Conservation (phyloP, 2,329 filamentous ascomycete species). For the Cordyceps pruinosa region DNA sequence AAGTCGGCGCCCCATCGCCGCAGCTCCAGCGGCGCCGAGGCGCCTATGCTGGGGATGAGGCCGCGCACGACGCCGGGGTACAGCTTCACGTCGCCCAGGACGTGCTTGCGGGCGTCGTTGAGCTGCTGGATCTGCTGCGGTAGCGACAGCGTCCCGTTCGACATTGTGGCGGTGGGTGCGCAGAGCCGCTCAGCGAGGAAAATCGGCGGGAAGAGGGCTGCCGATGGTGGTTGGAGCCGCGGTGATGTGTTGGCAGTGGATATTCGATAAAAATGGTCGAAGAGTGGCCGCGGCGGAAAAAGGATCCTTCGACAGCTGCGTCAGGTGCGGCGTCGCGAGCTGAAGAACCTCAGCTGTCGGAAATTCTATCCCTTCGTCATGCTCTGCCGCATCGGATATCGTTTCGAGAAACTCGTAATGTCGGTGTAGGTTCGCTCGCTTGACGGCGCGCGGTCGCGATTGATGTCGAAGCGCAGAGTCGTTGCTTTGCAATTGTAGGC, state of each 20-base stretch:
- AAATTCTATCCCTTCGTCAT: slow-evolving; percentile 9
- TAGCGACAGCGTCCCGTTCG: slow-evolving; percentile 53
- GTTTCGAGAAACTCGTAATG: background rate
- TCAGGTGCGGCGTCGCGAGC: slow-evolving; percentile 4
- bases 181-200: background rate
- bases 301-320: slow-evolving; percentile 3
- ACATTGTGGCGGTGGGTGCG: slow-evolving; percentile 24
- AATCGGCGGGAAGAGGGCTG: background rate
- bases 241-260: background rate
- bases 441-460: background rate
- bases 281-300: background rate
- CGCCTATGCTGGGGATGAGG: slow-evolving; percentile 83
- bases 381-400: background rate
- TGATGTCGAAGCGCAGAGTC: background rate
- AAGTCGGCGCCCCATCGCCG: slow-evolving; percentile 96
- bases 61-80: slow-evolving; percentile 89
- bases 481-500: slow-evolving; percentile 1
- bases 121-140: slow-evolving; percentile 80
- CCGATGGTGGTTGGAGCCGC: too few relatives aligned
- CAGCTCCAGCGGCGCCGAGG: slow-evolving; percentile 67
- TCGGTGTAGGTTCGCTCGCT: background rate
- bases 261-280: background rate
- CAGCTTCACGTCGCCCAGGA: slow-evolving; percentile 77
- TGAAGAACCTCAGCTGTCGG: slow-evolving; percentile 2
- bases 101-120: slow-evolving; percentile 81